phyloP scores from a whole-genome alignment of 1,139 yeast species.

The Sugiyamaella paludigena region DNA sequence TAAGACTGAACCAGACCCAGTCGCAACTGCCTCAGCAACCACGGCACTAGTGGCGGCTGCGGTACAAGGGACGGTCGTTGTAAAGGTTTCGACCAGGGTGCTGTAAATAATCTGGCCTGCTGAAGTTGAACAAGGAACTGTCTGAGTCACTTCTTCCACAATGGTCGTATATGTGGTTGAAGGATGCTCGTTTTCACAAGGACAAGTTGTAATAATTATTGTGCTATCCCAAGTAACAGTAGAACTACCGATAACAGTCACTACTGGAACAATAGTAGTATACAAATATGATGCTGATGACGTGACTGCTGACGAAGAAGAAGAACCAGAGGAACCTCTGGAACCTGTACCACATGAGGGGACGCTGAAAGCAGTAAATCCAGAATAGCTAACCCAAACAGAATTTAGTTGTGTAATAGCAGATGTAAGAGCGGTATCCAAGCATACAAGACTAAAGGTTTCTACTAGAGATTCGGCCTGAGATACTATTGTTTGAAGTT shows the following conservation, averaged over 20 bases:
- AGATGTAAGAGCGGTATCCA: neutral
- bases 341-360: neutral
- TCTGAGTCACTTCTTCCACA: neutral
- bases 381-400: neutral
- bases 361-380: neutral
- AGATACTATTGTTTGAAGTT: neutral
- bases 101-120: neutral
- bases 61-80: slow-evolving; percentile 2
- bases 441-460: neutral
- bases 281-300: neutral
- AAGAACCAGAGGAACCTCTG: neutral
- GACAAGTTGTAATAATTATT: slow-evolving; percentile 4
- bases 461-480: neutral
- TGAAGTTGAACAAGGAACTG: slow-evolving; percentile 4
- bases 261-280: slow-evolving; percentile 1
- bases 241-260: slow-evolving; percentile 4
- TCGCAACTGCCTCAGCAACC: neutral
- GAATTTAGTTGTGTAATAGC: slow-evolving; percentile 3
- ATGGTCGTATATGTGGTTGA: slow-evolving; percentile 4
- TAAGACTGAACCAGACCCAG: neutral
- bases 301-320: neutral
- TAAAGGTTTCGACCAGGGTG: neutral
- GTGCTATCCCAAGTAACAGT: slow-evolving; percentile 2
- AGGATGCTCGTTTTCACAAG: slow-evolving; percentile 5
- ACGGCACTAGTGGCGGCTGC: slow-evolving; percentile 2